Conservation (phyloP, 495 filamentous ascomycete species). For the Hypomontagnella monticulosa region DNA sequence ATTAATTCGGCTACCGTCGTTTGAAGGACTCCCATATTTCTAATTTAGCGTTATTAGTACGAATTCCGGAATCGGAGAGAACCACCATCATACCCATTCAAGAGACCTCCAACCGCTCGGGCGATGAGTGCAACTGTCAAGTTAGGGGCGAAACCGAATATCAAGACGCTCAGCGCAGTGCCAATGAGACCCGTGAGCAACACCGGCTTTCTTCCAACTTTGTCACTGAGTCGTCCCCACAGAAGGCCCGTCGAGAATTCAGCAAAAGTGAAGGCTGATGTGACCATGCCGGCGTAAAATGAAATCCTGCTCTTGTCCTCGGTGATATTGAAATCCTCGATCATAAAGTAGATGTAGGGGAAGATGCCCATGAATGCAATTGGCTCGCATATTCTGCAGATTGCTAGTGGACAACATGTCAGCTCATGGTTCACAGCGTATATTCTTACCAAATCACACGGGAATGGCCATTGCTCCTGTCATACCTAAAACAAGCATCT, state of each 20-base stretch:
- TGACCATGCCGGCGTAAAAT: conserved; percentile 95
- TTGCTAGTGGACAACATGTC: conserved; percentile 64
- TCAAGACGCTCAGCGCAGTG: conserved; percentile 90
- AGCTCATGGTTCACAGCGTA: conserved; percentile 36
- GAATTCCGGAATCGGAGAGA: not conserved
- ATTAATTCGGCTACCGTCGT: conserved; percentile 95
- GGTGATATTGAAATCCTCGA: conserved; percentile 87
- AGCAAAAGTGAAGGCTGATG: conserved; percentile 93
- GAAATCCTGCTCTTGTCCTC: conserved; percentile 81
- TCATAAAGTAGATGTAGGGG: conserved; percentile 99
- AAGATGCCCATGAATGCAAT: conserved; percentile 99
- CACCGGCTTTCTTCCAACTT: conserved; percentile 91
- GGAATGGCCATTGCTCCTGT: conserved; percentile 19
- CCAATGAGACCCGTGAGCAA: conserved; percentile 86
- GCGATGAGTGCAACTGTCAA: conserved; percentile 86
- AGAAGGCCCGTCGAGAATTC: conserved; percentile 90
- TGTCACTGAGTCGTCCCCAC: conserved; percentile 94
- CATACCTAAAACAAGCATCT: conserved; percentile 79
- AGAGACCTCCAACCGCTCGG: conserved; percentile 84
- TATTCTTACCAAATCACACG: conserved; percentile 19
- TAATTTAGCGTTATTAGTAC: conserved; percentile 42
- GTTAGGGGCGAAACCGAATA: conserved; percentile 91
- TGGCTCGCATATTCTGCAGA: conserved; percentile 96
- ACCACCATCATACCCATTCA: conserved; percentile 79
- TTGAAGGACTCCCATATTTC: conserved; percentile 92